A percentile compares a stretch with the other conserved stretches of the same genome.
Evolutionary conservation across 805 yeast species (phyloP).

Genomic region (Wickerhamomyces hampshirensis): DNA sequence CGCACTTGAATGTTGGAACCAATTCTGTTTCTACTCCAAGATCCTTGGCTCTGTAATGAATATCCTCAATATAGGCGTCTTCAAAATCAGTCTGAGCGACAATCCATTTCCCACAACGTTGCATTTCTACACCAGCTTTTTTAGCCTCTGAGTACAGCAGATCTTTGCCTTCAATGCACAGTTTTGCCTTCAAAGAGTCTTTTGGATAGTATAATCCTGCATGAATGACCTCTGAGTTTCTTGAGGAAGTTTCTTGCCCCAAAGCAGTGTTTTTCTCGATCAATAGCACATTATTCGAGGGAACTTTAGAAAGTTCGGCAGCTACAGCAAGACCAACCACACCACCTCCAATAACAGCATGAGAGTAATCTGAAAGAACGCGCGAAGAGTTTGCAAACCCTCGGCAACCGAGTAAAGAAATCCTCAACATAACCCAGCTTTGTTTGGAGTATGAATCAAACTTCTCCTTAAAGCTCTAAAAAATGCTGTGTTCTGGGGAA

Average conservation of each 20-base stretch:
- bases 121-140: conserved; percentile 49
- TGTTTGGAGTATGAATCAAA: too few relatives aligned
- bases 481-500: too few relatives aligned
- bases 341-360: conserved; percentile 79
- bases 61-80: conserved; percentile 47
- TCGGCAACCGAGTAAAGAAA: not conserved
- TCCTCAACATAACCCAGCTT: not conserved
- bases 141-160: conserved; percentile 48
- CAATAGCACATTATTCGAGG: conserved; percentile 51
- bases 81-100: conserved; percentile 76
- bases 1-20: conserved; percentile 41
- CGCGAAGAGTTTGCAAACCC: not conserved
- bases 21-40: conserved; percentile 59
- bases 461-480: too few relatives aligned
- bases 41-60: conserved; percentile 44
- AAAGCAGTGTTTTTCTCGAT: conserved; percentile 61
- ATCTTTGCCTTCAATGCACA: conserved; percentile 74
- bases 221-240: conserved; percentile 91
- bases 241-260: conserved; percentile 81
- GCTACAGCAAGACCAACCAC: conserved; percentile 81
- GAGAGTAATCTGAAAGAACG: conserved; percentile 48
- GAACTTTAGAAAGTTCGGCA: conserved; percentile 49
- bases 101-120: conserved; percentile 77
- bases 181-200: conserved; percentile 56
- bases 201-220: conserved; percentile 83